These are phyloP conservation scores for Vaccinium macrocarpon DNA, from an alignment of 148 eudicot genomes.

Conservation along the genomic window DNA sequence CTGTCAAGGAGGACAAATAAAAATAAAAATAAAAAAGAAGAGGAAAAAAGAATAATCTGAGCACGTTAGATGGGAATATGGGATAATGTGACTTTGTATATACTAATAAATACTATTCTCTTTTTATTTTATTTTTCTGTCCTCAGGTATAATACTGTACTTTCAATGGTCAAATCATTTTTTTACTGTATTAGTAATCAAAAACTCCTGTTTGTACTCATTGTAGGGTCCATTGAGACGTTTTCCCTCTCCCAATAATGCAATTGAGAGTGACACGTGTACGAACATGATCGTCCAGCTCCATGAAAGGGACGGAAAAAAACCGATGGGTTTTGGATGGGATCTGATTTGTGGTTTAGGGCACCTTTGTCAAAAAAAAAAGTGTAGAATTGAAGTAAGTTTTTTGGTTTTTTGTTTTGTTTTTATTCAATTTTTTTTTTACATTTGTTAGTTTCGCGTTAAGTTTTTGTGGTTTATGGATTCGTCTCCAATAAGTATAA, in stretches of 20 bases:
- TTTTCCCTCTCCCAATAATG: not conserved
- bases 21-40: not conserved
- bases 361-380: no score
- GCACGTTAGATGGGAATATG: not conserved
- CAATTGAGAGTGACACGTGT: not conserved
- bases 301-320: not conserved
- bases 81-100: not conserved
- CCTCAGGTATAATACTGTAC: not conserved
- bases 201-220: not conserved
- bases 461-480: no score
- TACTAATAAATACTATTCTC: not conserved
- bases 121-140: not conserved
- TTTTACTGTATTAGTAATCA: not conserved
- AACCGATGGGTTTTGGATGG: not conserved
- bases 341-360: no score
- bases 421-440: no score
- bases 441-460: no score
- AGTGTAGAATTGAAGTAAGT: no score
- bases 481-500: no score
- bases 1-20: not conserved
- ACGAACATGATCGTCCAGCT: slow-evolving; percentile 1
- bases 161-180: not conserved
- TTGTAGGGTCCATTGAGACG: not conserved
- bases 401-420: no score
- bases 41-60: not conserved